Evolutionary conservation across 2,329 filamentous ascomycete genomes (phyloP), one percentile per base, ranked within the genome.

Genomic region (Cercospora citrullina): DNA sequence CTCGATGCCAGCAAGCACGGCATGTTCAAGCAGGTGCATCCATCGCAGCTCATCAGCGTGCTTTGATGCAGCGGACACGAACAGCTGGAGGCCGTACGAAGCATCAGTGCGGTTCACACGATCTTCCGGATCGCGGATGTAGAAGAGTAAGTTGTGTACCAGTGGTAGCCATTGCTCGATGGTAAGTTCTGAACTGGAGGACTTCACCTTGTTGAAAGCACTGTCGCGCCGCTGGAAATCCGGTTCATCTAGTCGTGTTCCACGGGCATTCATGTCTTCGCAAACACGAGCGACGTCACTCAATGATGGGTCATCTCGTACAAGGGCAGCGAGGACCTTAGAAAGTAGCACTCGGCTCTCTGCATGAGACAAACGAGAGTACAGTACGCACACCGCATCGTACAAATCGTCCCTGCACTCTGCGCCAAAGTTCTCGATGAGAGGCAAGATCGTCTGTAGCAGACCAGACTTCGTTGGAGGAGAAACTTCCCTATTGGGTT

Each of bases 91-190:
- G 5, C 88, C 87, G 75, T 94, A 90, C 0, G 93, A 91, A 6
- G 95, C 92, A 77, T 94, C 97, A 2, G 87, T 84, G 66, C 97
- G 83, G 60, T 97, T 91, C 57, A 92, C 91, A 71, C 96, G 90
- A 77, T 99, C 95, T 70, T 97, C 93, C 65, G 93, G 90, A 71
- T 94, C 88, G 72, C 89, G 90, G 71, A 97, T 90, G 76, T 91
- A 95, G 80, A 90, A 98, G 1, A 97, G 84, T 82, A 96, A 87
- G 76, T 98, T 99, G 80, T 94, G 91, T 10, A 98, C 81, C 21
- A 99, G 80, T 5, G 95, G 94, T 63, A 90, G 86, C 94, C 95
- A 99, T 79, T 97, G 91, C 67, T 86, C 86, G 1, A 89, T 81
- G 0, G 87, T 89, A 69, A 94, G 87, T 0, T 83, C 80, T 42